These are phyloP conservation scores for Linaria vulgaris DNA, from an alignment of 257 asterid species.

Conservation along the genomic window DNA sequence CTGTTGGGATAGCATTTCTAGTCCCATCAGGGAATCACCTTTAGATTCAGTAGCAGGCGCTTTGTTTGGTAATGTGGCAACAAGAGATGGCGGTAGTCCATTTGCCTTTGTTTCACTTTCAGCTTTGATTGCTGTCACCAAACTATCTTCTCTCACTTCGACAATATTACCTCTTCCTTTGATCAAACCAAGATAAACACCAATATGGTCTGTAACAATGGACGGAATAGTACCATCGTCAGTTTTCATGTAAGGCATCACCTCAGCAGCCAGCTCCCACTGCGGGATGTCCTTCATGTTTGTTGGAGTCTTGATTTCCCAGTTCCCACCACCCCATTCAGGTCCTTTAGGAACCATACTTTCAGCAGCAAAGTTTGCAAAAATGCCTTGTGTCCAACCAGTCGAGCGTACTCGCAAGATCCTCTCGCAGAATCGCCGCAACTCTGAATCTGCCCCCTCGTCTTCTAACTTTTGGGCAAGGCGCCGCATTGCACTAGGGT, in stretches of 20 bases:
- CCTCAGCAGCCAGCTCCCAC: constrained; percentile 99
- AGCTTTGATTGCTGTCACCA: constrained; percentile 74
- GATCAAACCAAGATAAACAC: constrained; percentile 91
- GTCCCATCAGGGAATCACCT: constrained; percentile 69
- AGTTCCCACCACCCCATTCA: constrained; percentile 99
- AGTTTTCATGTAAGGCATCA: constrained; percentile 97
- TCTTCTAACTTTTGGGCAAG: constrained; percentile 96
- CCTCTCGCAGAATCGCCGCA: constrained; percentile 95
- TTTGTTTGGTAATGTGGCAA: constrained; percentile 44
- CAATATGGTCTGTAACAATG: constrained; percentile 91
- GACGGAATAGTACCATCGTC: constrained; percentile 98
- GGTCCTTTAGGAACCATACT: constrained; percentile 99
- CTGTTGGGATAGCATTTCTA: constrained; percentile 69
- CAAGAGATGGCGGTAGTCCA: constrained; percentile 49
- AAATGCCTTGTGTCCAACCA: constrained; percentile 99
- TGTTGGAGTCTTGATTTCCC: constrained; percentile 94
- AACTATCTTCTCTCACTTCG: constrained; percentile 91
- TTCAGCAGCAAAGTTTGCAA: constrained; percentile 98
- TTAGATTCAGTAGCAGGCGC: constrained; percentile 43
- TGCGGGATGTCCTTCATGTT: constrained; percentile 95
- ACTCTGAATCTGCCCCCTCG: constrained; percentile 81
- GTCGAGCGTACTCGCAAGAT: constrained; percentile 92
- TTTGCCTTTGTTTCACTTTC: constrained; percentile 54
- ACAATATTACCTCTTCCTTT: constrained; percentile 96
- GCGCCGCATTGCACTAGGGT: constrained; percentile 98